Conservation (phyloP, 1,284 basidiomycete genomes). For the Ganoderma leucocontextum region DNA sequence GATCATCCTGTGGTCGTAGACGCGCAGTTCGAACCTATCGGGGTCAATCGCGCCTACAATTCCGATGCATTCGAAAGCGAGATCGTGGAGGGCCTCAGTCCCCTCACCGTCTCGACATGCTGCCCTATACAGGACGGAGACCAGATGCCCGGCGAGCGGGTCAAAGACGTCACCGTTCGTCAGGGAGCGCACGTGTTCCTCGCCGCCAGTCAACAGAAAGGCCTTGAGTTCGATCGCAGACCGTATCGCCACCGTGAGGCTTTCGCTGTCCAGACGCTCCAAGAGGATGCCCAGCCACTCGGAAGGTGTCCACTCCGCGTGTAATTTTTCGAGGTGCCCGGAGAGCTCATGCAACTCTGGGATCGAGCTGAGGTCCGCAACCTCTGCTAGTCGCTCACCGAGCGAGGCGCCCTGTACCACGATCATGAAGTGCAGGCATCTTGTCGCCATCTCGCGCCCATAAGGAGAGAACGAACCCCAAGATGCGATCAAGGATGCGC, state of each 20-base stretch:
- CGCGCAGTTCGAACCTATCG: constrained; percentile 83
- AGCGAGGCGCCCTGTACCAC: constrained; percentile 68
- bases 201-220: constrained; percentile 63
- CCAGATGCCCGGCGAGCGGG: constrained; percentile 74
- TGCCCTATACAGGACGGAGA: constrained; percentile 76
- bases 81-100: constrained; percentile 68
- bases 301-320: constrained; percentile 60
- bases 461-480: constrained; percentile 75
- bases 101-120: constrained; percentile 84
- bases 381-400: constrained; percentile 70
- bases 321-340: constrained; percentile 55
- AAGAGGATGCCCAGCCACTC: constrained; percentile 76
- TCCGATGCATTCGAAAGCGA: constrained; percentile 92
- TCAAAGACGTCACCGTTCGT: constrained; percentile 90
- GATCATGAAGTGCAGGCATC: constrained; percentile 79
- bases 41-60: constrained; percentile 97
- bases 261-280: constrained; percentile 82
- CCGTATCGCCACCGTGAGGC: constrained; percentile 80
- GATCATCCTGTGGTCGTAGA: constrained; percentile 72
- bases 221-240: constrained; percentile 82
- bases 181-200: constrained; percentile 65
- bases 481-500: constrained; percentile 82
- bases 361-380: constrained; percentile 81
- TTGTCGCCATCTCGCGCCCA: constrained; percentile 63
- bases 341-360: constrained; percentile 68